phyloP scores from a whole-genome alignment of 495 filamentous ascomycete genomes.

The Apiosordaria backusii region DNA sequence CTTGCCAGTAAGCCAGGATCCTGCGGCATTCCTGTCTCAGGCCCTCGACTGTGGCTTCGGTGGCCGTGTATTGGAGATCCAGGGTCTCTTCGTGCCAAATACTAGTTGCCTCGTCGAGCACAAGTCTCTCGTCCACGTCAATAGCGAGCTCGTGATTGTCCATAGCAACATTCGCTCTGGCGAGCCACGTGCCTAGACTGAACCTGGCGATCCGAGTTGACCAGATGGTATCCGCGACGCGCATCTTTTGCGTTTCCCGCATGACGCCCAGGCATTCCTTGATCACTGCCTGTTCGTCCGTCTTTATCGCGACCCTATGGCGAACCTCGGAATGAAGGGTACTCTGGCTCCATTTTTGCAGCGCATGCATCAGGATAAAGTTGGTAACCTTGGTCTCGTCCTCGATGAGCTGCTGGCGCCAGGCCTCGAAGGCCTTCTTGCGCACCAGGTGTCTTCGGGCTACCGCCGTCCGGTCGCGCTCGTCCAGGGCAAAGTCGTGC shows the following conservation, averaged over 20 bases:
- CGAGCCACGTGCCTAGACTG: slow-evolving; percentile 19
- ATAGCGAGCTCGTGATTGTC: slow-evolving; percentile 23
- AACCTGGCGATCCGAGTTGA: background rate
- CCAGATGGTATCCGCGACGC: slow-evolving; percentile 24
- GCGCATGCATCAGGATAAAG: slow-evolving; percentile 51
- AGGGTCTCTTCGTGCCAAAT: slow-evolving; percentile 34
- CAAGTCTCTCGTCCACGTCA: slow-evolving; percentile 27
- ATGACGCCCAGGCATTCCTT: slow-evolving; percentile 17
- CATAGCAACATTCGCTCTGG: slow-evolving; percentile 13
- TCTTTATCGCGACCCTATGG: slow-evolving; percentile 21
- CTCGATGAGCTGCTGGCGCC: slow-evolving; percentile 69
- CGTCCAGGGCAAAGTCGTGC: slow-evolving; percentile 25
- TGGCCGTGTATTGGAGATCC: slow-evolving; percentile 20
- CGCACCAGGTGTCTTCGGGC: slow-evolving; percentile 67
- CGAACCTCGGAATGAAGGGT: slow-evolving; percentile 31
- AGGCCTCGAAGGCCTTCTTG: slow-evolving; percentile 70
- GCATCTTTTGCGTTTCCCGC: slow-evolving; percentile 22
- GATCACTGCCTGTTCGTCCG: slow-evolving; percentile 16
- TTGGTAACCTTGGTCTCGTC: slow-evolving; percentile 70
- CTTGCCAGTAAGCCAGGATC: slow-evolving; percentile 25
- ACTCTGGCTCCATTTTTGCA: slow-evolving; percentile 30
- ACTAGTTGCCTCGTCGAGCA: slow-evolving; percentile 28
- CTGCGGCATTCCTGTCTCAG: slow-evolving; percentile 15
- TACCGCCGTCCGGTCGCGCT: slow-evolving; percentile 49
- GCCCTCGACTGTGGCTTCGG: slow-evolving; percentile 18